Base-by-base conservation (phyloP, 1,139 yeast species). In the Taphrina flavorubra region DNA sequence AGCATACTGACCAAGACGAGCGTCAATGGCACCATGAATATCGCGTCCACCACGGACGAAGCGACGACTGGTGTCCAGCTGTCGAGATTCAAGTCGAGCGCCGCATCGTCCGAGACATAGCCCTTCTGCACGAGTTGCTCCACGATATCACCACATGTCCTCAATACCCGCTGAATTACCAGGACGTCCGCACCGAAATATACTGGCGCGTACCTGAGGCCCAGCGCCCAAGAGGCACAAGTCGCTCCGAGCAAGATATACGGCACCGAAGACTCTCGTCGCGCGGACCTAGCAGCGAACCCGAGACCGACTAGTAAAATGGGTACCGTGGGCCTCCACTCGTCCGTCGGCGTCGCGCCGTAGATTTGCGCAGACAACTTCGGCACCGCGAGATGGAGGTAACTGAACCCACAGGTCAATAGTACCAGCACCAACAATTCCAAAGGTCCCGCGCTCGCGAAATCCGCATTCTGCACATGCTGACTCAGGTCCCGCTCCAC, bases 281-380 rank as follows among this genome's bases (percentile, higher is more conserved):
- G 6, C 18, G 53, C 39, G 14, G 42, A 53, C 42, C 13, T 14
- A 10, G 44, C 34, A 18, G 53, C 51, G 20, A 31, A 42, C 7
- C 14, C 18, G 13, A 39, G 36, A n/a, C 60, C 60, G 16, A 25
- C 14, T 6, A 46, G 18, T 18, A 58, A 40, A n/a, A 58, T 58
- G 10, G 40, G 62, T 6, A 31, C 10, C 6, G 42, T 58, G 13
- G 62, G 62, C n/a, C 62, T 42, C 20, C 14, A 58, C 16, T n/a
- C 40, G 14, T 20, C 40, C 5, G 53, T 39, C 20, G 40, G 42
- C 6, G 10, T 31, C 16, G 5, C 34, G 20, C 62, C 62, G 46
- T 58, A 58, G 20, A 58, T 31, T 42, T 58, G 62, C 7, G 62
- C 25, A n/a, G 46, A 39, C 16, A 58, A 20, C 44, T 39, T 58